Base-by-base conservation (phyloP, 768 basidiomycete species). In the Albatrellus ellisii region DNA sequence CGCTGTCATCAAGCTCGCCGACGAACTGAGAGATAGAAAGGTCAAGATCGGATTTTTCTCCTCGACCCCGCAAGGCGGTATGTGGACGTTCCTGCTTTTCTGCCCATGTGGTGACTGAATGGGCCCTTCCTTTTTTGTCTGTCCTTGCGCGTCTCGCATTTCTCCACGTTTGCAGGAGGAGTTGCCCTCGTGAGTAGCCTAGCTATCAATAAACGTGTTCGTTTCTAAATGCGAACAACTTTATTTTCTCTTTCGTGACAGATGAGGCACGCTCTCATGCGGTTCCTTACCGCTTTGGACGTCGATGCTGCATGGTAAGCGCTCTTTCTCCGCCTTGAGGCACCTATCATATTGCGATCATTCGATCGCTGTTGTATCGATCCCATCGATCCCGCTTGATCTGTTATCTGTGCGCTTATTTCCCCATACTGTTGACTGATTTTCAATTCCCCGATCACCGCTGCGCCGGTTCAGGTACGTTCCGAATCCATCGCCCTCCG, bases 201-300 rank as follows among this genome's bases (percentile, higher is more conserved):
- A 27, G 50, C 36, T 54, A 46, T 57, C 44, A 49, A 49, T 26
- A 55, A 41, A 53, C 46, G 32, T 37, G 40, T 44, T 43, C 43
- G 34, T 15, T 25, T 24, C 45, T 36, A 41, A 35, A 46, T 45
- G 51, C 60, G 17, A 26, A 22, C 40, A 26, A 50, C 26, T 44
- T 44, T 44, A 48, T 36, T 20, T 37, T 18, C 38, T 14, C 24
- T 26, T 2, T 31, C 43, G 36, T 34, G 43, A 48, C 55, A 86
- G 73, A 94, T 97, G 89, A 78, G 91, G 51, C 91, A 95, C 61
- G 88, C 91, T 22, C 64, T 97, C 52, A 82, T 95, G 59, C 73
- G 92, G 44, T 81, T 97, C 64, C 69, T 87, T 64, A 66, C 72
- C 38, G 70, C 73, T 38, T 62, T 89, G 41, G 89, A 89, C 46